Evolutionary conservation across 345 rosid species (phyloP), one percentile per base, ranked within the genome.

Genomic region (Cardiospermum halicacabum): DNA sequence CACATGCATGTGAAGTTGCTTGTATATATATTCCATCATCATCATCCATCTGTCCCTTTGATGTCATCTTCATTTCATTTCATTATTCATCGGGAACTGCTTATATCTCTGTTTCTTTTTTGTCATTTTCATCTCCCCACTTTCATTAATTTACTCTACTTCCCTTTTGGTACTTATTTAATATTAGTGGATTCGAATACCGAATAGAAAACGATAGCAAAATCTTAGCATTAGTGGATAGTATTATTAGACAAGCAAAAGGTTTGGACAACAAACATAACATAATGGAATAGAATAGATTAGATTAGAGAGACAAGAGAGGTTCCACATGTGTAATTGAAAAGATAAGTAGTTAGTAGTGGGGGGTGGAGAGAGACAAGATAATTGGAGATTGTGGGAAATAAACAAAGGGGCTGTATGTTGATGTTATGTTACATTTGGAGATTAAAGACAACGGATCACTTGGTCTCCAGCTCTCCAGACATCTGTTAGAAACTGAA

Each of bases 381-480:
- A 22, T 43, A 34, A 34, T 47, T 56, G 11, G 11, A 11, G 39
- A 34, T 34, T 34, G 53, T 21, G 60, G 37, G 40, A 43, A 37
- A 50, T 19, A 0, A 24, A 36, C 56, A 18, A 31, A 19, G 30
- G 47, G 74, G 26, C 65, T 61, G 65, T 72, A 4, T 1, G 47
- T 6, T 39, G 18, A 0, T 40, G 16, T 21, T 11, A 36, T 31
- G 22, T 16, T 57, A 56, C 18, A 64, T 53, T 31, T 69, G 39
- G 5, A 48, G 64, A 67, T 27, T 64, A 42, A 68, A 9, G 81
- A 65, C 81, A 71, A 62, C 13, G 65, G 22, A 36, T 69, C 66
- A n/a, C 49, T 67, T 40, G 75, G 75, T 74, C 77, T 80, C 73
- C 62, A 74, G 66, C 69, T 71, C 73, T 76, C 66, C 80, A 69